Conservation (phyloP, 2,329 filamentous ascomycete genomes). For the Colletotrichum zoysiae region DNA sequence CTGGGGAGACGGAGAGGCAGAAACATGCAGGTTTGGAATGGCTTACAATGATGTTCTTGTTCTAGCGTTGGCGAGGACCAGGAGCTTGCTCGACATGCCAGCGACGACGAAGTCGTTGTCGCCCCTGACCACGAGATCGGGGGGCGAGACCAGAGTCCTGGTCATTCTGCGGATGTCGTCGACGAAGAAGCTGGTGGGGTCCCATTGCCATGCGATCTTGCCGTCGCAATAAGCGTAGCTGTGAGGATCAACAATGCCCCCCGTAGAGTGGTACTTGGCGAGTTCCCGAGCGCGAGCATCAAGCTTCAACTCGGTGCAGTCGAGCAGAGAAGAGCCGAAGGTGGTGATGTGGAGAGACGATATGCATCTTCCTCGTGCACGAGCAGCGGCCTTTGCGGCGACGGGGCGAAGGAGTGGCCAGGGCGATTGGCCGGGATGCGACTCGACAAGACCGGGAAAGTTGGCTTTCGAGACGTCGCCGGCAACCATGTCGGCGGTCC, state of each 20-base stretch:
- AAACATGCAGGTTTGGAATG: background rate
- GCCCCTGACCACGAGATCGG: slow-evolving; percentile 21
- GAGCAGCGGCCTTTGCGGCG: background rate
- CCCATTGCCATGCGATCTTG: slow-evolving; percentile 19
- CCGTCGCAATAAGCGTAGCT: slow-evolving; percentile 15
- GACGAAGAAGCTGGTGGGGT: slow-evolving; percentile 19
- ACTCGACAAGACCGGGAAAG: slow-evolving; percentile 19
- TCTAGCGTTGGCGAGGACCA: background rate
- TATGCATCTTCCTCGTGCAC: slow-evolving; percentile 2
- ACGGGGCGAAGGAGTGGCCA: slow-evolving; percentile 2
- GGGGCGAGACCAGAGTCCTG: background rate
- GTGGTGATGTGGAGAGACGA: background rate
- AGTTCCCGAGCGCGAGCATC: background rate
- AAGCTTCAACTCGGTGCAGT: background rate
- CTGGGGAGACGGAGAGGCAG: background rate
- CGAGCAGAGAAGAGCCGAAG: background rate
- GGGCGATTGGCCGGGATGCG: background rate
- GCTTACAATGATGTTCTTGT: slow-evolving; percentile 10
- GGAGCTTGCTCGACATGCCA: slow-evolving; percentile 4
- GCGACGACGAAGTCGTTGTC: slow-evolving; percentile 4
- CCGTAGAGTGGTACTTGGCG: background rate
- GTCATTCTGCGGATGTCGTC: slow-evolving; percentile 27
- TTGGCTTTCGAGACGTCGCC: background rate
- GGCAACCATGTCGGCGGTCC: slow-evolving; percentile 6
- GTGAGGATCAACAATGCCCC: no score